Conservation (phyloP, 2,329 filamentous ascomycete genomes). For the Xylariaceae sp. region DNA sequence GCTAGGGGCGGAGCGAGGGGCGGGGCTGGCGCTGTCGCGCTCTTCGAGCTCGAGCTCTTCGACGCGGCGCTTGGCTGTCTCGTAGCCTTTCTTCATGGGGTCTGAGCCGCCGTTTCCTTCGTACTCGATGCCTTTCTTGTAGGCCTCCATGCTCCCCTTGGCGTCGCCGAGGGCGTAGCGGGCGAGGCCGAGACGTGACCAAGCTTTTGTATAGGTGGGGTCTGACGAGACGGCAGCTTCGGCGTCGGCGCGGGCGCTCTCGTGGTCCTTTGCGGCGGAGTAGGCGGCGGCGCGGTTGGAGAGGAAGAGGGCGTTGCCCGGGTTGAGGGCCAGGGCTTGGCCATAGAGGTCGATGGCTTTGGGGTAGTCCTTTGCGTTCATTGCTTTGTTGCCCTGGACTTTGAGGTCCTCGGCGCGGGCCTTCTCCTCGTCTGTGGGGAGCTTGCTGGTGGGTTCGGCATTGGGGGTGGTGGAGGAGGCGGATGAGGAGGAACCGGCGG, state of each 20-base stretch:
- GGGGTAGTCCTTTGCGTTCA: conserved; percentile 89
- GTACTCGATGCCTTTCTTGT: conserved; percentile 85
- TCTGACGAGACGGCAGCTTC: conserved; percentile 87
- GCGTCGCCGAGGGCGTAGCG: conserved; percentile 89
- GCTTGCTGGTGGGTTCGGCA: conserved; percentile 30
- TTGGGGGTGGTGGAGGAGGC: conserved; percentile 44
- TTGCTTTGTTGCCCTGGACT: conserved; percentile 86
- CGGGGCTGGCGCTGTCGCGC: conserved; percentile 45
- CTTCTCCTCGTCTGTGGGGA: conserved; percentile 57
- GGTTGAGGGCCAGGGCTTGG: conserved; percentile 75
- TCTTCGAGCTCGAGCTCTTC: conserved; percentile 69
- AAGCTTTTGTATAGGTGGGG: conserved; percentile 94
- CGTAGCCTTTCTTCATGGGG: conserved; percentile 94
- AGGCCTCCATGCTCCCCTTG: conserved; percentile 90
- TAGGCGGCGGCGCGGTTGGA: conserved; percentile 96
- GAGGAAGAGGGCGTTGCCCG: conserved; percentile 91
- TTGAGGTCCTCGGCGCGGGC: conserved; percentile 86
- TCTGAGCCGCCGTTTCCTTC: conserved; percentile 94
- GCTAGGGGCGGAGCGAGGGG: conserved; percentile 48
- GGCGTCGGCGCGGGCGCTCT: conserved; percentile 79
- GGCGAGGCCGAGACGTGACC: conserved; percentile 89
- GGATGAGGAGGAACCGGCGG: conserved; percentile 36
- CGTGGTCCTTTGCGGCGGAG: conserved; percentile 80
- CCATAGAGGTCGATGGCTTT: conserved; percentile 84
- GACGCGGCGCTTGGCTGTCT: conserved; percentile 85